Base-by-base conservation (phyloP, 495 filamentous ascomycete genomes). In the Hamigera avellanea region DNA sequence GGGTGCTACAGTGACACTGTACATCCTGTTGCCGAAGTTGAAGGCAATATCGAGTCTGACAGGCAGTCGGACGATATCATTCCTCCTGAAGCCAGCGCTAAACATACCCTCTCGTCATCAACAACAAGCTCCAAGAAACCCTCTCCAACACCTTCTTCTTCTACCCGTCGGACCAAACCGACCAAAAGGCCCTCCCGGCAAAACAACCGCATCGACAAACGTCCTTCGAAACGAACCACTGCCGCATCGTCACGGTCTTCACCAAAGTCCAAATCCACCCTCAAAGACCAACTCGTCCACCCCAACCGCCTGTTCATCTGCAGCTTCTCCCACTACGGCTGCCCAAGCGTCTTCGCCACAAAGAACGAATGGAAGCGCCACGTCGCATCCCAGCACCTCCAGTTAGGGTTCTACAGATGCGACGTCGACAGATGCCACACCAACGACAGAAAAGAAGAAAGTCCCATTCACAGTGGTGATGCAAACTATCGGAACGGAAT, bases 301-400 rank as follows among this genome's bases (percentile, higher is more conserved):
- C 64, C 75, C 36, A 69, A 66, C 1, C 77, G 83, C 2, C 77
- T 80, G 0, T 95, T 88, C 54, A 60, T 68, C 32, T 96, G 89
- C 62, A 79, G 81, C 40, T 89, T 95, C 59, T 57, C 74, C 9
- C 77, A 75, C 36, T 93, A 89, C 40, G 83, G 80, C n/a, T 98
- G 91, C 53, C 54, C 54, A 6, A 86, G 82, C 45, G 86, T 76
- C 0, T 95, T 98, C 50, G 78, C 77, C 8, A 87, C 83, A 25
- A 95, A 95, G 56, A 95, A 94, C 48, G 91, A 98, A 54, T 96
- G 89, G 89, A 93, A 95, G 56, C 78, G 89, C 0, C 89, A 96
- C 54, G 77, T 93, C 45, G 61, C 61, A 19, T 81, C 81, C 2
- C 81, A 93, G 52, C 89, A 96, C 52, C 64, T 95, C 23, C 73